Base-by-base conservation (phyloP, 352 stramenopile genomes). In the Plasmopara viticola region DNA sequence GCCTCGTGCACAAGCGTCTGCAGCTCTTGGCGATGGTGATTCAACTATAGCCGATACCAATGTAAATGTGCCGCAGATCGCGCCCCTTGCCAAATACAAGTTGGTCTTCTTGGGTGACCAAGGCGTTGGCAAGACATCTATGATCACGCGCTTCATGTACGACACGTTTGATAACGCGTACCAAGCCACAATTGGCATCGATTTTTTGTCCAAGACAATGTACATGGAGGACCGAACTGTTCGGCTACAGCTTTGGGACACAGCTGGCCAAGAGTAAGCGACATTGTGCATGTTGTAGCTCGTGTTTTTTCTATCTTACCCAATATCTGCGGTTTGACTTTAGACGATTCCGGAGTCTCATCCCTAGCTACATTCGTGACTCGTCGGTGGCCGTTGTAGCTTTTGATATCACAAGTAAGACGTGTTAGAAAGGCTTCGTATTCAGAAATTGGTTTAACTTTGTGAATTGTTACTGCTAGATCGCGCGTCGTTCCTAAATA, bases 101-200 rank as follows among this genome's bases (percentile, higher is more conserved):
- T 66, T 97, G 34, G 92, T 98, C 30, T 98, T 98, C 48, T 60
- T 98, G 28, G 94, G 94, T 31, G 94, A 98, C 66, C 95, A 99
- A 78, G 96, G 92, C 51, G 97, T 99, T 30, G 97, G 97, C 37
- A 99, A 99, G 79, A 99, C 97, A 33, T 98, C 94, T 20, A 99
- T 99, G 68, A 99, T 99, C 72, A 99, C 96, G 50, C 80, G 96
- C 50, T 99, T 99, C 72, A 99, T 99, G 87, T 98, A 98, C 71
- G 93, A 98, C 73, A 97, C 85, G 44, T 98, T 98, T 64, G 93
- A 98, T 75, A 97, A 96, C 64, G 93, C 94, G 59, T 98, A 98
- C 72, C 91, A 98, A 70, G 96, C 97, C 41, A 99, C 97, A 2
- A 99, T 99, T 66, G 97, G 97, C 43, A 99, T 99, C 65, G 97